These are phyloP conservation scores for Geotrichum restrictum DNA, from an alignment of 1,139 yeast species.

Conservation along the genomic window DNA sequence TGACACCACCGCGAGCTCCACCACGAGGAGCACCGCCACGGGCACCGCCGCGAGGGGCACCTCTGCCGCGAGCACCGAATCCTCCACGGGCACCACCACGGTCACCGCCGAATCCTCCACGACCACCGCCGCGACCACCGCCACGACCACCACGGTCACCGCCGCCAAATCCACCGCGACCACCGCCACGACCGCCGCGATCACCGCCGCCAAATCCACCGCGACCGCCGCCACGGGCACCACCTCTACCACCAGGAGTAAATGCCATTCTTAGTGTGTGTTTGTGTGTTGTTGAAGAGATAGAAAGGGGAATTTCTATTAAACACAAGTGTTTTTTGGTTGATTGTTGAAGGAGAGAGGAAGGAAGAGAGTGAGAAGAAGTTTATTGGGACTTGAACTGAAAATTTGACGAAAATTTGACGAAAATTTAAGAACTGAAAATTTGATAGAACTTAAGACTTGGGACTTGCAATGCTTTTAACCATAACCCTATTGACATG, in stretches of 20 bases:
- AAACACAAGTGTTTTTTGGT: not conserved
- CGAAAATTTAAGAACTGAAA: slow-evolving; percentile 3
- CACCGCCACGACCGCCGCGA: slow-evolving; percentile 29
- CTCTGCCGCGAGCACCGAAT: slow-evolving; percentile 33
- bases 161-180: slow-evolving; percentile 37
- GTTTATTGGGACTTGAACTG: slow-evolving; percentile 3
- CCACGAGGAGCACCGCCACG: slow-evolving; percentile 48
- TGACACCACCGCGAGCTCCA: slow-evolving; percentile 83
- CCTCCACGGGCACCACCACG: slow-evolving; percentile 40
- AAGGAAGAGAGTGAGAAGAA: slow-evolving; percentile 2
- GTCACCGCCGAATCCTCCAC: slow-evolving; percentile 43
- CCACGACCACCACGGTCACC: slow-evolving; percentile 37
- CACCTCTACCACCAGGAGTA: slow-evolving; percentile 20
- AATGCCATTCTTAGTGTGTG: slow-evolving; percentile 6
- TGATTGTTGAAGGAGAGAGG: slow-evolving; percentile 5
- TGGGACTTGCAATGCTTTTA: not conserved
- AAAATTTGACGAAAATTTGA: slow-evolving; percentile 6
- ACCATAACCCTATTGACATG: not conserved
- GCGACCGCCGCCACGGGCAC: slow-evolving; percentile 16
- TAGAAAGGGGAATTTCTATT: not conserved
- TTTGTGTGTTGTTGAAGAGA: not conserved
- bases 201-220: slow-evolving; percentile 21
- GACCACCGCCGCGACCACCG: slow-evolving; percentile 35
- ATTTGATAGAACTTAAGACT: no score
- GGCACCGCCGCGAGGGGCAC: slow-evolving; percentile 34